phyloP scores from a whole-genome alignment of 345 rosid genomes.

The Ceriops tagal region DNA sequence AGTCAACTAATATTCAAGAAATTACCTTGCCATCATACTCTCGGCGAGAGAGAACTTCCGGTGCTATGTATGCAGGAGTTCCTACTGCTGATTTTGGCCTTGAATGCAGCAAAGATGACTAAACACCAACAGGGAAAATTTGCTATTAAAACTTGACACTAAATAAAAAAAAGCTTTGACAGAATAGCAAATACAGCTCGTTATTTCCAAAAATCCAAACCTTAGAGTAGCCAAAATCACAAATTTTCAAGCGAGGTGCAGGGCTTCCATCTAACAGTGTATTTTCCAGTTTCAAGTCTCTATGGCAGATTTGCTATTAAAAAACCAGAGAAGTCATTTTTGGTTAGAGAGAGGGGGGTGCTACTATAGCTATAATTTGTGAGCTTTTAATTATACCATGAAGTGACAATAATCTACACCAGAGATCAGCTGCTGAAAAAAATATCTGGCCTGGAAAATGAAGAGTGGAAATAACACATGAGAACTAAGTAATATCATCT shows the following conservation, averaged over 20 bases:
- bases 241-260: slow-evolving; percentile 83
- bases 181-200: neutral
- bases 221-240: slow-evolving; percentile 97
- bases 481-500: neutral
- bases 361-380: neutral
- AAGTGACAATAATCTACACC: slow-evolving; percentile 79
- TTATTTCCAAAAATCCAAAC: slow-evolving; percentile 19
- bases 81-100: slow-evolving; percentile 94
- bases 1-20: neutral
- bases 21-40: slow-evolving; percentile 83
- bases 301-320: slow-evolving; percentile 88
- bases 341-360: neutral
- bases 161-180: neutral
- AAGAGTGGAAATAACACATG: slow-evolving; percentile 1
- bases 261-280: slow-evolving; percentile 89
- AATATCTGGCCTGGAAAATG: slow-evolving; percentile 69
- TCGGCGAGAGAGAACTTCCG: slow-evolving; percentile 80
- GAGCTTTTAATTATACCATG: slow-evolving; percentile 41
- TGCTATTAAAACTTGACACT: too few species aligned
- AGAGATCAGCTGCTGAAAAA: slow-evolving; percentile 87
- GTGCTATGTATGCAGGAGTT: slow-evolving; percentile 93
- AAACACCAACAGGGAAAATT: neutral
- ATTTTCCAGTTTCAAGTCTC: slow-evolving; percentile 92
- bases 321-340: neutral
- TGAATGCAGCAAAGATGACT: slow-evolving; percentile 89